Base-by-base conservation (phyloP, 2,329 filamentous ascomycete species). In the Calonectria henricotiae region DNA sequence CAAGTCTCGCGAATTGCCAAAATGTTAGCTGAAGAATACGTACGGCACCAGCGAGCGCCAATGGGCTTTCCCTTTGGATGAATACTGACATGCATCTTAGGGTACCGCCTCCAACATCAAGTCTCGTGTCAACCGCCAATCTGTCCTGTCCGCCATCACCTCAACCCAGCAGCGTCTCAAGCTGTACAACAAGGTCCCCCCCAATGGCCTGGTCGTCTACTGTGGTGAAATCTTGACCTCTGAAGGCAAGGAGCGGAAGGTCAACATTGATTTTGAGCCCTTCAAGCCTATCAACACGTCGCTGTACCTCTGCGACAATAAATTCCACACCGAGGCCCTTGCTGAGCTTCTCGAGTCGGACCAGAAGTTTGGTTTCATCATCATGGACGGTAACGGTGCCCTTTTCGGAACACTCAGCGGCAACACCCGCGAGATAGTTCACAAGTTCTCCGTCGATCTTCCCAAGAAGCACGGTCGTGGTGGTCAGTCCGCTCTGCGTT, bases 241-340 rank as follows among this genome's bases (percentile, higher is more conserved):
- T 35, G 96, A 99, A 88, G 96, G 96, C 85, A 99, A 99, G 86
- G 96, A 99, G 87, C 90, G 96, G 81, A 99, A 98, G 89, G 97
- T 99, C 88, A 99, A 99, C 86, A 99, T 99, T 83, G 97, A 99
- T 83, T 99, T 99, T 83, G 96, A 99, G 86, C 96, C 96, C 37
- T 99, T 99, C 90, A 99, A 99, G 89, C 96, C 96, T 71, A 99
- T 99, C 91, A 99, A 99, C 86, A 99, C 96, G 41, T 99, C 97
- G 51, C 90, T 99, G 55, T 99, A 99, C 84, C 94, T 99, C 71
- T 99, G 96, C 87, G 96, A 99, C 91, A 99, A 99, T 89, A 99
- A 99, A 82, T 99, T 99, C 85, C 96, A 99, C 83, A 99, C 96
- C 68, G 96, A 99, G 85, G 96, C 96, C 20, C 87, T 99, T 76